These are phyloP conservation scores for Chlamydomonas eustigma DNA, from an alignment of 139 green algal species.

Conservation along the genomic window DNA sequence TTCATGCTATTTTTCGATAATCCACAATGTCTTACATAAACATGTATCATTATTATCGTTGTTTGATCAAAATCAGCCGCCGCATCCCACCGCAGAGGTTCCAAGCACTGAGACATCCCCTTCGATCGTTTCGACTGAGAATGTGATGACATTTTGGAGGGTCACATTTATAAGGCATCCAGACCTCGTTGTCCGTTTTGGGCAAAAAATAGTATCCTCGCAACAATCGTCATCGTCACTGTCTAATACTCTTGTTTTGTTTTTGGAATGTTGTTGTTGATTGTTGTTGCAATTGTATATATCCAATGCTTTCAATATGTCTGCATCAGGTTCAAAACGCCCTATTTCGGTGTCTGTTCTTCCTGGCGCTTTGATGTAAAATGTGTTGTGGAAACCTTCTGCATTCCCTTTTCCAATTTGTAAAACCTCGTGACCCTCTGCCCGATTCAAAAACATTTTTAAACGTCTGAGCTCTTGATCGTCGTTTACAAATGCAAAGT, in stretches of 20 bases:
- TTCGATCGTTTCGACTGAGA: not conserved
- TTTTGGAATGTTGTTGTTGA: not conserved
- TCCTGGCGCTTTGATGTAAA: constrained; percentile 12
- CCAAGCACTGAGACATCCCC: not conserved
- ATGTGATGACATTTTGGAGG: not conserved
- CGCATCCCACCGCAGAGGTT: not conserved
- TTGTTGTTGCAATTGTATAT: not conserved
- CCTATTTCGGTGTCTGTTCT: not conserved
- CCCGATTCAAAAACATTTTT: constrained; percentile 5
- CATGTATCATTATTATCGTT: not conserved
- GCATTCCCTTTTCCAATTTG: constrained; percentile 5
- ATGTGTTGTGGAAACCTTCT: constrained; percentile 2
- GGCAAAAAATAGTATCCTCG: not conserved
- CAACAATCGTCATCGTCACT: not conserved
- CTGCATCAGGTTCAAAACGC: not conserved
- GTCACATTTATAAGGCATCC: not conserved
- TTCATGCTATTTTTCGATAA: too few species aligned
- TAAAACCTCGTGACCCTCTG: constrained; percentile 12
- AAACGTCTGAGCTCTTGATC: not conserved
- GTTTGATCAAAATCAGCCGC: not conserved
- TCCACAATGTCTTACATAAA: not conserved
- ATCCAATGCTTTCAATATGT: not conserved
- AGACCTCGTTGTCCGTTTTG: too few species aligned
- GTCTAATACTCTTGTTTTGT: not conserved
- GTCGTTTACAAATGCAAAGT: not conserved